phyloP scores from a whole-genome alignment of 1,139 yeast species.

The Nakaseomyces kungkrabaensis region DNA sequence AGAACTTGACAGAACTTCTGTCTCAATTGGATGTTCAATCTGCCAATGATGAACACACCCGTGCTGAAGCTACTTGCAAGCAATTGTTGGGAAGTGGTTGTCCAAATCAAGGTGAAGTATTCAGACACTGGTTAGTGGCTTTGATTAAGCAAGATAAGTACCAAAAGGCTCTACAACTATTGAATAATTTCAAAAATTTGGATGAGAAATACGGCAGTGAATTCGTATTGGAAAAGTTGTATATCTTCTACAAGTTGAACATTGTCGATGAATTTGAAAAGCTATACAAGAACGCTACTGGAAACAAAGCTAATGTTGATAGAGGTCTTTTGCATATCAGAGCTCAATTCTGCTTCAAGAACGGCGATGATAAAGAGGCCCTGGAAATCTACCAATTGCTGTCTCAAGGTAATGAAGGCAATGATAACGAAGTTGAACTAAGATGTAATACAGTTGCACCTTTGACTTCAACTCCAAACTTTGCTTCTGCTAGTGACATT shows the following conservation, averaged over 20 bases:
- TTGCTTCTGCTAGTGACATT: conserved; percentile 7
- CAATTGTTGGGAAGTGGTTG: conserved; percentile 34
- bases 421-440: conserved; percentile 45
- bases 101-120: conserved; percentile 33
- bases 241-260: conserved; percentile 61
- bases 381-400: conserved; percentile 45
- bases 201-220: conserved; percentile 27
- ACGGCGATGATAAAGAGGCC: conserved; percentile 50
- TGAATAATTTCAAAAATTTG: conserved; percentile 35
- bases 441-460: conserved; percentile 30
- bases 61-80: conserved; percentile 37
- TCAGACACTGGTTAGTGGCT: conserved; percentile 56
- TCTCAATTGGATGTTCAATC: conserved; percentile 40
- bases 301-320: conserved; percentile 7
- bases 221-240: conserved; percentile 51
- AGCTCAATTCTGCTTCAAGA: conserved; percentile 72
- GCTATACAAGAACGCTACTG: conserved; percentile 17
- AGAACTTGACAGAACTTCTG: conserved; percentile 35
- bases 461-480: conserved; percentile 12
- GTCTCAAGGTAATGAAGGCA: conserved; percentile 21
- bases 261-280: conserved; percentile 35
- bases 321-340: conserved; percentile 63
- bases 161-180: conserved; percentile 42
- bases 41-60: conserved; percentile 38
- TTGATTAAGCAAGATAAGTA: conserved; percentile 66